Base-by-base conservation (phyloP, 306 rosid species). In the Mucuna pruriens region DNA sequence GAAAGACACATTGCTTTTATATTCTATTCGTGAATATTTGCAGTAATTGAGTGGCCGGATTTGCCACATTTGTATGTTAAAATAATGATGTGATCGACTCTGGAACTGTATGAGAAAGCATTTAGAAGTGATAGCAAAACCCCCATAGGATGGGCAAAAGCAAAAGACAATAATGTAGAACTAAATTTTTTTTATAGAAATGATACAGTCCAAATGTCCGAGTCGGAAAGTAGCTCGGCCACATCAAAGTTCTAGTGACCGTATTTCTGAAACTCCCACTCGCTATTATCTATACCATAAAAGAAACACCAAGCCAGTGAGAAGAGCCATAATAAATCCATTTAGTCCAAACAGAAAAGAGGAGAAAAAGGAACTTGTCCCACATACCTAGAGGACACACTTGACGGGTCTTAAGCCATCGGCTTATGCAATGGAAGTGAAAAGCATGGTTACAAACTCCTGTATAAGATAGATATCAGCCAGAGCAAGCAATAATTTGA, bases 191-290 rank as follows among this genome's bases (percentile, higher is more conserved):
- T 78, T 23, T 36, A 49, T 1, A 39, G 5, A 36, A 20, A 48
- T 49, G 44, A 42, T 31, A 23, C 15, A 71, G 45, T 78, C 67
- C 78, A 74, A 51, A 58, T 58, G 70, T 57, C 75, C 51, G 38
- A 52, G 75, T 7, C 15, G 33, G 49, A 33, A 33, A 64, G 77
- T 4, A 48, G 63, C 63, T 68, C n/a, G n/a, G 20, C 60, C 0
- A 29, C 75, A 34, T n/a, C 78, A 33, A 62, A 16, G 82, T 39
- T 84, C 88, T 90, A 95, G 90, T 95, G 98, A 65, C 97, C 98
- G 34, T 92, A 92, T 88, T 92, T 95, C 86, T 95, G 97, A 82
- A 95, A 95, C 82, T 95, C 97, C 98, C 97, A 92, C 80, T 95
- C 95, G 29, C 97, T 91, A 85, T 95, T 92, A 79, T 95, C 97